Percentiles rank a stretch among this genome's conserved stretches.
Evolutionary conservation across 192 early-diverging fungal species (phyloP).

Genomic region (Coemansia sp.): DNA sequence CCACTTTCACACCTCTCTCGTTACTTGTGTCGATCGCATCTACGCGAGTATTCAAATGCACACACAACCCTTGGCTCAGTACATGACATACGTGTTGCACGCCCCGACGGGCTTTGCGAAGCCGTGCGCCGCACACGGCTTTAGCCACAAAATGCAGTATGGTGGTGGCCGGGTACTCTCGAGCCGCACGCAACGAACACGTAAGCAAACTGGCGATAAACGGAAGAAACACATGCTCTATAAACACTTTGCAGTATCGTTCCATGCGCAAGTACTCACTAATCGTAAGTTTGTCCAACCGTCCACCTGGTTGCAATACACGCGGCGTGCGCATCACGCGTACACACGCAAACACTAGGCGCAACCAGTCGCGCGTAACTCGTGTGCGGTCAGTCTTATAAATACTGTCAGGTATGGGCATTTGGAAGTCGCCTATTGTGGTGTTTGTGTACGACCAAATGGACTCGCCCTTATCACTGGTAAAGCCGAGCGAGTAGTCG

Average conservation of each 20-base stretch:
- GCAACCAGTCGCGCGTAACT: slow-evolving; percentile 41
- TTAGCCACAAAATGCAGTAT: slow-evolving; percentile 39
- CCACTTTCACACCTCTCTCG: not conserved
- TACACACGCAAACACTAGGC: slow-evolving; percentile 23
- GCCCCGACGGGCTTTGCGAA: slow-evolving; percentile 42
- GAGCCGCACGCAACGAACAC: slow-evolving; percentile 37
- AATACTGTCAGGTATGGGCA: slow-evolving; percentile 31
- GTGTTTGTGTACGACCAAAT: slow-evolving; percentile 52
- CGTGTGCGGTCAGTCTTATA: slow-evolving; percentile 5
- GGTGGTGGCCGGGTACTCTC: slow-evolving; percentile 39
- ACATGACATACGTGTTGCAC: slow-evolving; percentile 36
- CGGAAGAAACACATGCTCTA: slow-evolving; percentile 30
- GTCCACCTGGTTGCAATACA: slow-evolving; percentile 1
- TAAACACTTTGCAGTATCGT: slow-evolving; percentile 20
- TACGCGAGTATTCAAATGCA: slow-evolving; percentile 18
- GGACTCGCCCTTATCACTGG: slow-evolving; percentile 5
- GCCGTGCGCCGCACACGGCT: slow-evolving; percentile 27
- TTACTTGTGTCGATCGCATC: slow-evolving; percentile 8
- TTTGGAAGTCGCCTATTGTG: slow-evolving; percentile 17
- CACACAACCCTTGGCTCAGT: slow-evolving; percentile 8
- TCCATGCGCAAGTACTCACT: slow-evolving; percentile 28
- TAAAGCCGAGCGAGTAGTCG: slow-evolving; percentile 49
- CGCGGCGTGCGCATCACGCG: slow-evolving; percentile 14
- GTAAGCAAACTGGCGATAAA: slow-evolving; percentile 48
- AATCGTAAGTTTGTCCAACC: slow-evolving; percentile 20